These are phyloP conservation scores for Penicillium chermesinum DNA, from an alignment of 495 filamentous ascomycete species.

Conservation along the genomic window DNA sequence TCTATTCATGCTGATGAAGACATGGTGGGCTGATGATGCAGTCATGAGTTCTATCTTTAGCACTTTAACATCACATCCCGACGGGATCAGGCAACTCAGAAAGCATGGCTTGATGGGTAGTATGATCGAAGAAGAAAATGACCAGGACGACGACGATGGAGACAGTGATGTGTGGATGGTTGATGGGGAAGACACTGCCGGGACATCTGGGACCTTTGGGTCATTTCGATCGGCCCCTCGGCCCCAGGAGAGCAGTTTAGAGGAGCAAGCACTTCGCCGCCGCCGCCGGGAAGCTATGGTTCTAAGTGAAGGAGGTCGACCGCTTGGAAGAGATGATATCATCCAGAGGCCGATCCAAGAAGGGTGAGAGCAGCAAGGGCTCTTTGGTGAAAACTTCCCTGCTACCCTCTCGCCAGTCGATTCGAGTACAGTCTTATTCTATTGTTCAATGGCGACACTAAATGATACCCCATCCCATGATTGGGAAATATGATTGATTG, in stretches of 20 bases:
- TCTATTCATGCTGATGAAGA: conserved; percentile 42
- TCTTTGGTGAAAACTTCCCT: too few species aligned
- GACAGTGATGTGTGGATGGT: conserved; percentile 50
- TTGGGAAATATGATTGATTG: conserved; percentile 11
- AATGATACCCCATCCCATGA: conserved; percentile 21
- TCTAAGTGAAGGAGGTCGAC: conserved; percentile 45
- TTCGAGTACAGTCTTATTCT: too few species aligned
- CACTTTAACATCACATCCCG: conserved; percentile 27
- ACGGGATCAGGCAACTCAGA: conserved; percentile 39
- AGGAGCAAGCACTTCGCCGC: conserved; percentile 47
- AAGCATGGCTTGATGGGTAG: conserved; percentile 42
- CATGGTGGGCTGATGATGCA: conserved; percentile 42
- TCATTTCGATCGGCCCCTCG: conserved; percentile 18
- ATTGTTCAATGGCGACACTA: not conserved
- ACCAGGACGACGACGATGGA: conserved; percentile 43
- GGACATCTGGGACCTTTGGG: too few species aligned
- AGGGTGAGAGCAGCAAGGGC: too few species aligned
- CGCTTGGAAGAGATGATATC: conserved; percentile 46
- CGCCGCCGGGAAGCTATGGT: conserved; percentile 54
- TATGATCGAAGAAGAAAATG: conserved; percentile 40
- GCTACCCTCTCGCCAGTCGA: too few species aligned
- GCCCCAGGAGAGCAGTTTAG: conserved; percentile 38
- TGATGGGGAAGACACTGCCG: conserved; percentile 44
- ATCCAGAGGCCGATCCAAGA: conserved; percentile 38
- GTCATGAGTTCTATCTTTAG: conserved; percentile 43